Base-by-base conservation (phyloP, 495 filamentous ascomycete genomes). In the Tuber umbilicatum region DNA sequence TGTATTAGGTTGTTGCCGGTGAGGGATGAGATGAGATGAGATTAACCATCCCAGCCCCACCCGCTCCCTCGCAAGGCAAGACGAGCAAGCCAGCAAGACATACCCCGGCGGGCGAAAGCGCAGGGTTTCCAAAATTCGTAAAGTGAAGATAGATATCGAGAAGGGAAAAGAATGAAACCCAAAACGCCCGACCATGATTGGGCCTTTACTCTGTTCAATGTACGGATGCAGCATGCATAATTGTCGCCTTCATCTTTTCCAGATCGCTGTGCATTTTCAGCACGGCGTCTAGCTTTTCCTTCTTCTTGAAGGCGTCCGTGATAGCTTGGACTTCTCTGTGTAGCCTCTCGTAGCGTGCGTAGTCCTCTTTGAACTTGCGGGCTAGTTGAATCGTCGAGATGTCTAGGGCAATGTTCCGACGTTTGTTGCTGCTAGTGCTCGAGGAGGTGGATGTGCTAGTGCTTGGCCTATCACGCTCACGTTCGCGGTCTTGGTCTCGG, bases 281-380 rank as follows among this genome's bases (percentile, higher is more conserved):
- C 35, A 83, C 78, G 6, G 72, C 50, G 40, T 83, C 76, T 21
- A 81, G 71, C 37, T 83, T 79, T 50, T 83, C 78, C 47, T 74
- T 82, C 72, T 76, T 81, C 76, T 76, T 80, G 35, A 73, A 68
- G 21, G 75, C 70, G 70, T 83, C 81, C 40, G 79, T 71, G 35
- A 75, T 76, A 21, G 68, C 64, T 67, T 78, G 76, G 40, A 82
- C 76, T 68, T 83, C 81, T 38, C 47, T 73, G 68, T 83, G 80
- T 17, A 83, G 37, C 40, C 74, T 68, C 68, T 75, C 74, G 60
- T 83, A 83, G 47, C 73, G 71, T 27, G 77, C 80, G 42, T 83
- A 83, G 47, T 81, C 79, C 39, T 81, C 79, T 38, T 81, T 81
- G 50, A 83, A 83, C 50, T 73, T 75, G 14, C 76, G 80, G 21